Percentiles rank a stretch among this genome's conserved stretches.
Conservation (phyloP, 148 eudicot species). For the Chenopodium berlandieri region DNA sequence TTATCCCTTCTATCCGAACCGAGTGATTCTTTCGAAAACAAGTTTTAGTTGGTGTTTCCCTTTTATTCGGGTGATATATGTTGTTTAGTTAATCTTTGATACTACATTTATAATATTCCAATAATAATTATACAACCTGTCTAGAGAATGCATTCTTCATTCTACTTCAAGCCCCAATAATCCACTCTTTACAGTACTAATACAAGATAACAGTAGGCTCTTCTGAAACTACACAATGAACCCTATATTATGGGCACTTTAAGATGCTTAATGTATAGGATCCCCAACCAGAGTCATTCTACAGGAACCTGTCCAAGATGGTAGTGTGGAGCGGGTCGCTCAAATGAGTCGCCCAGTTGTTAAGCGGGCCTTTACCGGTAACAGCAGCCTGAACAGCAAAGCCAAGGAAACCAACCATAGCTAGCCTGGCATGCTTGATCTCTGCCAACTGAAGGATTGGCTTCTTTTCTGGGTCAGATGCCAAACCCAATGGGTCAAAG, state of each 20-base stretch:
- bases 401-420: conserved; percentile 93
- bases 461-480: conserved; percentile 94
- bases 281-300: conserved; percentile 3
- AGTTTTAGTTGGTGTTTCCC: not conserved
- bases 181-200: conserved; percentile 23
- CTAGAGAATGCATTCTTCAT: conserved; percentile 12
- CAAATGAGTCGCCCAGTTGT: conserved; percentile 99
- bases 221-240: conserved; percentile 3
- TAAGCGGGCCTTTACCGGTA: conserved; percentile 94
- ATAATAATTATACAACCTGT: not conserved
- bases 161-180: conserved; percentile 20
- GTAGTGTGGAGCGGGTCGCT: conserved; percentile 98
- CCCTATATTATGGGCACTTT: not conserved
- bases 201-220: not conserved
- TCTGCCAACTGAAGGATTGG: conserved; percentile 84
- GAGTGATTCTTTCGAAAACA: too few species aligned
- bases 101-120: not conserved
- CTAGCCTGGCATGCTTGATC: conserved; percentile 96
- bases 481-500: conserved; percentile 84
- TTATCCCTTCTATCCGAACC: too few species aligned
- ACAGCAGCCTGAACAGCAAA: conserved; percentile 96
- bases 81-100: not conserved
- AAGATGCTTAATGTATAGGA: conserved; percentile 9
- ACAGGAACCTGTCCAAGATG: conserved; percentile 75
- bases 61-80: not conserved